A percentile compares a stretch with the other conserved stretches of the same genome.
Evolutionary conservation across 2,329 filamentous ascomycete species (phyloP).

Genomic region (Aspergillus fumigatus): DNA sequence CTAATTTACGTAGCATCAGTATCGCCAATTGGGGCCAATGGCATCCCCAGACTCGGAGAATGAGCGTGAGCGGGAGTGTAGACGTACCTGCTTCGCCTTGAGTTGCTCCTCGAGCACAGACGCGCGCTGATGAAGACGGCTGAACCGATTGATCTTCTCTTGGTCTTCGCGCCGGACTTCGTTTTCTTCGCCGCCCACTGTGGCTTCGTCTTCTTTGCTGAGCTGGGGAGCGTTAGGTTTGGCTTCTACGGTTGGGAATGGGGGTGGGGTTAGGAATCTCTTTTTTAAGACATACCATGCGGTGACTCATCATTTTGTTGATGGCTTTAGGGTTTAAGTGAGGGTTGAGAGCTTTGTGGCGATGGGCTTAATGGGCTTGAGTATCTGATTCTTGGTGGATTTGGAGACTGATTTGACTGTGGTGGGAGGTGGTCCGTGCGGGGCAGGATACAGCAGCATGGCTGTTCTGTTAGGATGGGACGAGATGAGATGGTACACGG

Average conservation of each 20-base stretch:
- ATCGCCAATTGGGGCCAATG: too few species aligned
- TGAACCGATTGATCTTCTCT: slow-evolving; percentile 98
- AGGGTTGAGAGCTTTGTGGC: neutral
- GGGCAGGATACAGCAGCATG: neutral
- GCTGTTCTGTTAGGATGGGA: too few species aligned
- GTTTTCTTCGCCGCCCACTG: slow-evolving; percentile 70
- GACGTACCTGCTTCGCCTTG: slow-evolving; percentile 66
- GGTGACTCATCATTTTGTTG: slow-evolving; percentile 51
- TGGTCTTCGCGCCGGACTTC: slow-evolving; percentile 96
- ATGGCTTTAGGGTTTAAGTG: neutral
- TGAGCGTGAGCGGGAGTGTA: neutral
- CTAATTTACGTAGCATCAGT: slow-evolving; percentile 43
- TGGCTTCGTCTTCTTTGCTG: slow-evolving; percentile 83
- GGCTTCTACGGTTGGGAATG: neutral
- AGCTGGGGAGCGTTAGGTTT: slow-evolving; percentile 54
- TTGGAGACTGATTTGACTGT: neutral
- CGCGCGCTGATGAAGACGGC: slow-evolving; percentile 84
- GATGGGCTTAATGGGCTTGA: neutral
- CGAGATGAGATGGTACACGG: too few species aligned
- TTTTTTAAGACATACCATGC: slow-evolving; percentile 49
- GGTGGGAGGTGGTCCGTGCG: neutral
- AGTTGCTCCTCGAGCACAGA: slow-evolving; percentile 73
- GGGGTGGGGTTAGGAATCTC: neutral
- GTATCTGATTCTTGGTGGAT: neutral
- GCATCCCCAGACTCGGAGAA: neutral